Evolutionary conservation across 345 rosid genomes (phyloP).

Genomic region (Kernera saxatilis): DNA sequence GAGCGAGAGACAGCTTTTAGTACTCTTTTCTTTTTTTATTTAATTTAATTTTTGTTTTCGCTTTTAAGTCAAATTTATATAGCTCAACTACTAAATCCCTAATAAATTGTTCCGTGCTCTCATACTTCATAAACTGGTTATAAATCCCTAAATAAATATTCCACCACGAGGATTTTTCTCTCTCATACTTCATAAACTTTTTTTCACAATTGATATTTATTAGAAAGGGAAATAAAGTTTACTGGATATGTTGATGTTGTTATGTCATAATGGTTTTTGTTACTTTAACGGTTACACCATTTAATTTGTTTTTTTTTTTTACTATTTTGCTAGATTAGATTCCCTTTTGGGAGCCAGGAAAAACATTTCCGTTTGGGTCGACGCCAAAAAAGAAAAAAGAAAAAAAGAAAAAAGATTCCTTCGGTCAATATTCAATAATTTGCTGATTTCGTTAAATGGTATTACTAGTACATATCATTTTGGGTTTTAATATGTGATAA

Average conservation of each 20-base stretch:
- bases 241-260: neutral
- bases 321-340: neutral
- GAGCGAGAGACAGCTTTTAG: constrained; percentile 26
- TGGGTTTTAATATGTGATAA: neutral
- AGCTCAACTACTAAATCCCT: constrained; percentile 13
- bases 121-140: neutral
- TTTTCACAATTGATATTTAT: neutral
- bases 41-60: neutral
- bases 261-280: neutral
- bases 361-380: constrained; percentile 15
- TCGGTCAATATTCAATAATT: neutral
- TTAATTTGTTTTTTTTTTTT: neutral
- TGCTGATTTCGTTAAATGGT: neutral
- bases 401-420: neutral
- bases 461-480: neutral
- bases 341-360: neutral
- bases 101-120: constrained; percentile 3
- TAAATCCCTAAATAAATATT: neutral
- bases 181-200: neutral
- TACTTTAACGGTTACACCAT: neutral
- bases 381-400: neutral
- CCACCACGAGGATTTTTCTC: neutral
- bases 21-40: neutral
- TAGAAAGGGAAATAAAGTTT: neutral
- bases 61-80: constrained; percentile 16